Base-by-base conservation (phyloP, 2,329 filamentous ascomycete species). In the Aspergillus versicolor region DNA sequence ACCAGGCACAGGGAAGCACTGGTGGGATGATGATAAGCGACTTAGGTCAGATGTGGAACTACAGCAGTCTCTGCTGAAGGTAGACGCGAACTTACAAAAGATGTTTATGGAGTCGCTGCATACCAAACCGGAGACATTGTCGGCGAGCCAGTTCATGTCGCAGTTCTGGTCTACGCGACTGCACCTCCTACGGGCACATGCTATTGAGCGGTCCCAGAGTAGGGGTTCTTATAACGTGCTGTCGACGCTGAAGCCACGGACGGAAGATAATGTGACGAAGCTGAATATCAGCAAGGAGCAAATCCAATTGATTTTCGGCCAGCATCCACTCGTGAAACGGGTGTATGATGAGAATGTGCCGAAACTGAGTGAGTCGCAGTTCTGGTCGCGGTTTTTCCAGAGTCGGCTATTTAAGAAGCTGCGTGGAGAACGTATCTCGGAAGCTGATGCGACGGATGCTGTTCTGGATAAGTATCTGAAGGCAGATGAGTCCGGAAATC, bases 161-260 rank as follows among this genome's bases (percentile, higher is more conserved):
- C 93, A 97, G 72, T 99, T 99, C 77, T 99, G 94, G 94, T 91
- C 91, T 1, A 91, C 91, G 2, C 84, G 95, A 45, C 84, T 92
- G 46, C 91, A 91, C 71, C 79, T 97, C 32, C 82, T 99, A 30
- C 89, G 94, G 12, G 89, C 93, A 0, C 90, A 97, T 76, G 92
- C 92, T 2, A 94, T 96, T 45, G 92, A 97, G 74, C 87, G 84
- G 54, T 87, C 85, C 58, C 95, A 99, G 77, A 89, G 87, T 65
- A 88, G 90, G 63, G 94, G 93, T 5, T 87, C 91, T 3, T 97
- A 97, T 76, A 97, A 99, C 66, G 92, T 97, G 6, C 81, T 99
- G 17, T 92, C 94, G 0, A 89, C 90, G 17, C 87, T 97, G 65
- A 96, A 95, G 70, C 89, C 90, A 6, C 85, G 87, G 53, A 85